Conservation (phyloP, 2,329 filamentous ascomycete genomes). For the Pseudocercospora vitis region DNA sequence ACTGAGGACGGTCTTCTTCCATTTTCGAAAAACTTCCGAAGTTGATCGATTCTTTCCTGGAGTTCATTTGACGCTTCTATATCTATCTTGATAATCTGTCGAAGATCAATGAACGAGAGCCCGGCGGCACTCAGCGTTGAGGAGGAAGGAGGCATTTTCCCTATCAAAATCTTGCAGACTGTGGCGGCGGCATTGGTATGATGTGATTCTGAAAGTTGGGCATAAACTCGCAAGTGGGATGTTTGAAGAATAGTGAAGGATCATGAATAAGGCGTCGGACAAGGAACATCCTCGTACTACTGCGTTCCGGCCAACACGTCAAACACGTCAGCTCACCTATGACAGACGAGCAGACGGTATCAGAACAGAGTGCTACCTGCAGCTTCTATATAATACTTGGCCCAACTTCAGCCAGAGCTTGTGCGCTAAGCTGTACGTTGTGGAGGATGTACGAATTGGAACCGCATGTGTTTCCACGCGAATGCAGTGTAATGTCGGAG, state of each 20-base stretch:
- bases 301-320: slow-evolving; percentile 20
- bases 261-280: slow-evolving; percentile 4
- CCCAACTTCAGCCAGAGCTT: slow-evolving; percentile 1
- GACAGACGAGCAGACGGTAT: background rate
- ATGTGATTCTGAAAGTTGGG: slow-evolving; percentile 1
- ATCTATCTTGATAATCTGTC: slow-evolving; percentile 25
- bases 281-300: slow-evolving; percentile 18
- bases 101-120: slow-evolving; percentile 22
- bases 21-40: slow-evolving; percentile 21
- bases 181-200: background rate
- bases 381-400: slow-evolving; percentile 3
- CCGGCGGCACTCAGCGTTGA: slow-evolving; percentile 20
- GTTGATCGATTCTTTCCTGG: slow-evolving; percentile 24
- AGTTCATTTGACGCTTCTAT: slow-evolving; percentile 26
- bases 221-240: background rate
- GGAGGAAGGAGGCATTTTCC: slow-evolving; percentile 12
- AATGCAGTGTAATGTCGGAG: slow-evolving; percentile 17
- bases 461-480: slow-evolving; percentile 13
- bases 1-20: slow-evolving; percentile 19
- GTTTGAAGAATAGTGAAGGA: slow-evolving; percentile 7
- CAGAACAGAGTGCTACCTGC: background rate
- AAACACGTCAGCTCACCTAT: slow-evolving; percentile 18
- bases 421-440: slow-evolving; percentile 10
- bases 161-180: background rate
- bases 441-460: slow-evolving; percentile 8